A percentile compares a stretch with the other conserved stretches of the same genome.
Conservation (phyloP, 352 stramenopile genomes). For the Pythium monospermum region DNA sequence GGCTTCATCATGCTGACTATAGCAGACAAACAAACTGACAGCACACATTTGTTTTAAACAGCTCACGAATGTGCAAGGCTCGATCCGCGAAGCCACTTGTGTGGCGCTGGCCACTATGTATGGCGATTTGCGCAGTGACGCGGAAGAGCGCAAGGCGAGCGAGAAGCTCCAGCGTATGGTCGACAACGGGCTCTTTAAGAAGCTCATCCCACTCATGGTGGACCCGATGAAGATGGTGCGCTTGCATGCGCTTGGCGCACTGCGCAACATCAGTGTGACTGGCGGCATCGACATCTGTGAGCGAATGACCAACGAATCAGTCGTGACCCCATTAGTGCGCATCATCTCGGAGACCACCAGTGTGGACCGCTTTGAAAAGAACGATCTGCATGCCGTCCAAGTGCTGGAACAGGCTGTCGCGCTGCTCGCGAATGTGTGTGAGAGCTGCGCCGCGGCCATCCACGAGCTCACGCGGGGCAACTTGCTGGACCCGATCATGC, state of each 20-base stretch:
- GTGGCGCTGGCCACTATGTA: conserved; percentile 84
- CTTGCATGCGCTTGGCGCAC: conserved; percentile 70
- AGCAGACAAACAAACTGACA: too few relatives aligned
- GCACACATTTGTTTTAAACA: conserved; percentile 12
- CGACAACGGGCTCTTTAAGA: conserved; percentile 65
- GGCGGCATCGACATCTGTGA: conserved; percentile 81
- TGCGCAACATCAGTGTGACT: conserved; percentile 87
- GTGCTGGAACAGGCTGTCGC: conserved; percentile 79
- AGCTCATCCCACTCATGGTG: conserved; percentile 81
- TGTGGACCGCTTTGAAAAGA: conserved; percentile 43
- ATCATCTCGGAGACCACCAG: conserved; percentile 60
- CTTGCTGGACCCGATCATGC: conserved; percentile 69
- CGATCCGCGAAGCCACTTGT: conserved; percentile 82
- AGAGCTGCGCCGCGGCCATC: conserved; percentile 75
- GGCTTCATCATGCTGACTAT: too few relatives aligned
- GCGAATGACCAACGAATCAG: conserved; percentile 68
- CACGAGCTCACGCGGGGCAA: conserved; percentile 78
- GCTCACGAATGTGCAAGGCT: conserved; percentile 69
- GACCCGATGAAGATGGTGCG: conserved; percentile 83
- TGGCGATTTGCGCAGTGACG: conserved; percentile 53
- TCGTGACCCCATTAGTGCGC: conserved; percentile 72
- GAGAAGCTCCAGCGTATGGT: conserved; percentile 78
- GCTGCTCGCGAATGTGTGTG: conserved; percentile 75
- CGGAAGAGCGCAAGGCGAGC: conserved; percentile 47
- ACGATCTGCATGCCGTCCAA: conserved; percentile 60